These are phyloP conservation scores for Fusarium piperis DNA, from an alignment of 2,329 filamentous ascomycete species.

Conservation along the genomic window DNA sequence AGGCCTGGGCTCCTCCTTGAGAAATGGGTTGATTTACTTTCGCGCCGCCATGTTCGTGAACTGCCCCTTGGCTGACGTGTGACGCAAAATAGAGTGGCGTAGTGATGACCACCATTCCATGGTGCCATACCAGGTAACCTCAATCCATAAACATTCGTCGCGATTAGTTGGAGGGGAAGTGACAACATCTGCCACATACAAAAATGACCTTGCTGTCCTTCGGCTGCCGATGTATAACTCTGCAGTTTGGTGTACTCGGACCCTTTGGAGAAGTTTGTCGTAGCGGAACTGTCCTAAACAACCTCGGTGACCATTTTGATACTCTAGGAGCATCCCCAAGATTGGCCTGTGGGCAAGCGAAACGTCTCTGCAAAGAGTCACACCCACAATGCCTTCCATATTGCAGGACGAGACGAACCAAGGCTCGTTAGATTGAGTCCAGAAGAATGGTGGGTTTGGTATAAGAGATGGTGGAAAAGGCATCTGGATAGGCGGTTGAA, in stretches of 20 bases:
- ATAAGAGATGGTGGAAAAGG: slow-evolving; percentile 5
- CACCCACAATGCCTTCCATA: slow-evolving; percentile 7
- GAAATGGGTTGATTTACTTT: background rate
- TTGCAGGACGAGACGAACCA: slow-evolving; percentile 21
- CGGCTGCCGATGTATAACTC: slow-evolving; percentile 13
- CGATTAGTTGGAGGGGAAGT: background rate
- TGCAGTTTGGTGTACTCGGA: slow-evolving; percentile 5
- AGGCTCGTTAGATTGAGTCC: slow-evolving; percentile 1
- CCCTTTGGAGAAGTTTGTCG: slow-evolving; percentile 5
- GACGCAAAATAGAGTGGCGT: slow-evolving; percentile 19
- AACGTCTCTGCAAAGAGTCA: slow-evolving; percentile 19
- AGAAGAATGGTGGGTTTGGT: slow-evolving; percentile 11
- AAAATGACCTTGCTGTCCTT: slow-evolving; percentile 10
- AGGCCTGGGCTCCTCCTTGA: background rate
- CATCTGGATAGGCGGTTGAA: background rate
- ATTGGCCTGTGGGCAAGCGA: slow-evolving; percentile 4
- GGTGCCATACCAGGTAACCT: background rate
- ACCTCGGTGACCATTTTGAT: slow-evolving; percentile 13
- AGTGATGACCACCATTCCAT: slow-evolving; percentile 21
- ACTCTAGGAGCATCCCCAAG: background rate
- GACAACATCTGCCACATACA: slow-evolving; percentile 15
- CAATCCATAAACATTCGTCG: background rate
- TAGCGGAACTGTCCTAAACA: slow-evolving; percentile 21
- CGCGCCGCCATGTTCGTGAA: background rate
- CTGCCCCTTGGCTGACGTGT: slow-evolving; percentile 10